These are phyloP conservation scores for Alternaria novae-zelandiae DNA, from an alignment of 2,329 filamentous ascomycete genomes.

Conservation along the genomic window DNA sequence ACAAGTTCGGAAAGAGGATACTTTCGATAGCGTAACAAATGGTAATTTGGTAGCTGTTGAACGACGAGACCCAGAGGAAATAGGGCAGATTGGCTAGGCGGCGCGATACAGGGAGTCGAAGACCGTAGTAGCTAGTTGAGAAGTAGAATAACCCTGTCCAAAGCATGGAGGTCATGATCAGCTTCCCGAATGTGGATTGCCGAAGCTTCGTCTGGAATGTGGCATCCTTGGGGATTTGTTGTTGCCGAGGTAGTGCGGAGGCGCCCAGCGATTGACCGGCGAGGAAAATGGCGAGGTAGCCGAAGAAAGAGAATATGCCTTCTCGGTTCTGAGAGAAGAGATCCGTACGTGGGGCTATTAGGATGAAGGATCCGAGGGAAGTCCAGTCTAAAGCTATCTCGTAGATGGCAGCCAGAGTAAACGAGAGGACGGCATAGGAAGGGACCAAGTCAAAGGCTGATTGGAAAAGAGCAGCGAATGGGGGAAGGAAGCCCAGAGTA, in stretches of 20 bases:
- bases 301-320: conserved; percentile 91
- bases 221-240: conserved; percentile 53
- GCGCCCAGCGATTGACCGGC: conserved; percentile 85
- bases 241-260: conserved; percentile 70
- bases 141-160: conserved; percentile 76
- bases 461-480: conserved; percentile 85
- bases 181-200: conserved; percentile 65
- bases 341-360: conserved; percentile 79
- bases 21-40: conserved; percentile 80
- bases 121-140: conserved; percentile 73
- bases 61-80: conserved; percentile 88
- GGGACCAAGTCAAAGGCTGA: conserved; percentile 72
- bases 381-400: conserved; percentile 76
- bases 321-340: conserved; percentile 90
- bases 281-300: conserved; percentile 94
- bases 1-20: conserved; percentile 75
- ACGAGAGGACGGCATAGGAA: conserved; percentile 76
- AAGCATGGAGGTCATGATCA: conserved; percentile 68
- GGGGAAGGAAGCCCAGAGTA: conserved; percentile 85
- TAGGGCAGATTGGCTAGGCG: conserved; percentile 93
- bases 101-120: conserved; percentile 73
- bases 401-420: conserved; percentile 73
- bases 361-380: conserved; percentile 78
- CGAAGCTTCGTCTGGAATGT: conserved; percentile 56
- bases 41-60: conserved; percentile 84